Evolutionary conservation across 129 eudicot genomes (phyloP).

Genomic region (Calendula officinalis): DNA sequence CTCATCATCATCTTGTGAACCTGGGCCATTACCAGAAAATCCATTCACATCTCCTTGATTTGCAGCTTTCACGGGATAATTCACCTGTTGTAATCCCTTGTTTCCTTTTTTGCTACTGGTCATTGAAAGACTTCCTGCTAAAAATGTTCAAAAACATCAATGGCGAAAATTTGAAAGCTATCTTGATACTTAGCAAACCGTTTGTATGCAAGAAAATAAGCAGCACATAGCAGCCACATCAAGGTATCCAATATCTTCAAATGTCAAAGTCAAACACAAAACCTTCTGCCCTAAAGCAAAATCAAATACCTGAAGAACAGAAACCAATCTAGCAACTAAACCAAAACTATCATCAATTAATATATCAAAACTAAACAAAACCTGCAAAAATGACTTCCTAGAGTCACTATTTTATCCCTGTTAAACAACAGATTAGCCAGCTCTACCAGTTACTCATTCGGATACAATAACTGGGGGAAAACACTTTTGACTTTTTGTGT

Average conservation of each 20-base stretch:
- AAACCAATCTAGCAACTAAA: constrained; percentile 21
- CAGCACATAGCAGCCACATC: constrained; percentile 47
- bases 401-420: constrained; percentile 35
- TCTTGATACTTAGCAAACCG: constrained; percentile 25
- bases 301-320: constrained; percentile 24
- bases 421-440: constrained; percentile 20
- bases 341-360: constrained; percentile 4
- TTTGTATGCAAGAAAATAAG: constrained; percentile 36
- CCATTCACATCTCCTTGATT: constrained; percentile 35
- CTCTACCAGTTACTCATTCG: constrained; percentile 12
- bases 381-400: constrained; percentile 22
- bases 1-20: constrained; percentile 26
- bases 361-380: constrained; percentile 9
- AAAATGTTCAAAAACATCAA: constrained; percentile 39
- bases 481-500: constrained; percentile 5
- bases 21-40: constrained; percentile 31
- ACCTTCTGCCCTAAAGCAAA: constrained; percentile 35
- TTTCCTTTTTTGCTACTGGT: constrained; percentile 40
- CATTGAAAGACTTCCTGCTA: constrained; percentile 58
- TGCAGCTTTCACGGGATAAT: constrained; percentile 31
- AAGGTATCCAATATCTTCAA: constrained; percentile 41
- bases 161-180: constrained; percentile 21
- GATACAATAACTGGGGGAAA: not conserved
- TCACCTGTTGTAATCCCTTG: constrained; percentile 29
- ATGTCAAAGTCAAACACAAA: constrained; percentile 35